A percentile compares a stretch with the other conserved stretches of the same genome.
These are phyloP conservation scores for Silene conica DNA, from an alignment of 148 eudicot genomes.

Conservation along the genomic window DNA sequence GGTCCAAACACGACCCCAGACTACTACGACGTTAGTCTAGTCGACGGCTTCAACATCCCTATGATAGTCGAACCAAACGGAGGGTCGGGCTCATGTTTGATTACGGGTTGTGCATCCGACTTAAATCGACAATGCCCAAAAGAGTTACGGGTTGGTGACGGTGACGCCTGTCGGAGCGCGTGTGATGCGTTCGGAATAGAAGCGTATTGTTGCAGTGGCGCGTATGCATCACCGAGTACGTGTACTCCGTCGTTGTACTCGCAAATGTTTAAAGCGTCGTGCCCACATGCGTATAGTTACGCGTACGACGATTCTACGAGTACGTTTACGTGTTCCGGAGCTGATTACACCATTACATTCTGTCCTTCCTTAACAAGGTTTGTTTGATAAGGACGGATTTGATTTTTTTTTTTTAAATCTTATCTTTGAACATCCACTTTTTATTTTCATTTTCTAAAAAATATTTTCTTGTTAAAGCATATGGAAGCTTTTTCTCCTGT, in stretches of 20 bases:
- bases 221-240: constrained; percentile 38
- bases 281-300: constrained; percentile 67
- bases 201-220: constrained; percentile 59
- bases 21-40: constrained; percentile 67
- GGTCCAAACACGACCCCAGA: constrained; percentile 32
- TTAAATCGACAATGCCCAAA: constrained; percentile 50
- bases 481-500: neutral
- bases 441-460: neutral
- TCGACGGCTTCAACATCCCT: constrained; percentile 64
- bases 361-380: constrained; percentile 48
- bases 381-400: constrained; percentile 1
- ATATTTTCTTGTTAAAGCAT: neutral
- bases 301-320: constrained; percentile 71
- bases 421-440: neutral
- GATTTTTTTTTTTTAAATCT: neutral
- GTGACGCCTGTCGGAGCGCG: constrained; percentile 62
- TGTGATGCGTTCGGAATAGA: constrained; percentile 60
- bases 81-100: constrained; percentile 47
- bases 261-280: constrained; percentile 49
- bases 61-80: constrained; percentile 41
- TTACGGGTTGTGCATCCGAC: constrained; percentile 53
- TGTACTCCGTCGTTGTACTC: constrained; percentile 58
- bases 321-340: constrained; percentile 56
- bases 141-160: constrained; percentile 43
- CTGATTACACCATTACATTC: constrained; percentile 56